Base-by-base conservation (phyloP, 768 basidiomycete species). In the Suillus paluster region DNA sequence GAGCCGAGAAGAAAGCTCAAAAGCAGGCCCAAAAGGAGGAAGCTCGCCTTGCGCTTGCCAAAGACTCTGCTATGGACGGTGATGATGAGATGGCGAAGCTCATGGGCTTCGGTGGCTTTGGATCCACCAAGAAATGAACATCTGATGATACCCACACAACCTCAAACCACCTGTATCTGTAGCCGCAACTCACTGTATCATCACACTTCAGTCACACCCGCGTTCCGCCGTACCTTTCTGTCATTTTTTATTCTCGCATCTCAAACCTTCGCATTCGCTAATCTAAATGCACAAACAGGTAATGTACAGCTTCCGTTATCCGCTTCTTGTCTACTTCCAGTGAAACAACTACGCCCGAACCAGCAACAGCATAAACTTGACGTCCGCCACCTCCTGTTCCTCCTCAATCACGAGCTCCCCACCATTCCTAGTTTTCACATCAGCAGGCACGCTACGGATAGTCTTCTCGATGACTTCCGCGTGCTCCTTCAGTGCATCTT, bases 91-190 rank as follows among this genome's bases (percentile, higher is more conserved):
- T 96, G 87, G 81, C 89, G 60, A 78, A 79, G 33, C 82, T 93
- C 79, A 96, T 97, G 94, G 95, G 95, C 38, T 97, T 97, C 73
- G 88, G 86, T 50, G 93, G 94, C 1, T 97, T 97, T 71, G 94
- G 93, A 44, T 80, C 90, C 30, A 85, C 86, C n/a, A 95, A 94
- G 78, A 92, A 90, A 75, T 94, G 74, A 84, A 38, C 45, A 58
- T 14, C 11, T 58, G 27, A 52, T 59, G 56, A 60, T 65, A 57
- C 69, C 72, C 76, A 59, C 64, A 58, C 61, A 63, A 38, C 53
- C 50, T 57, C 19, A 57, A 44, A 67, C 57, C 25, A 48, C 14
- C n/a, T 36, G 59, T 23, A 33, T 46, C 48, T 66, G 61, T 66
- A 66, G 61, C 39, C 34, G 58, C 65, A 64, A 64, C 4, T 34